Conservation (phyloP, 495 filamentous ascomycete species). For the Penicillium turbatum region DNA sequence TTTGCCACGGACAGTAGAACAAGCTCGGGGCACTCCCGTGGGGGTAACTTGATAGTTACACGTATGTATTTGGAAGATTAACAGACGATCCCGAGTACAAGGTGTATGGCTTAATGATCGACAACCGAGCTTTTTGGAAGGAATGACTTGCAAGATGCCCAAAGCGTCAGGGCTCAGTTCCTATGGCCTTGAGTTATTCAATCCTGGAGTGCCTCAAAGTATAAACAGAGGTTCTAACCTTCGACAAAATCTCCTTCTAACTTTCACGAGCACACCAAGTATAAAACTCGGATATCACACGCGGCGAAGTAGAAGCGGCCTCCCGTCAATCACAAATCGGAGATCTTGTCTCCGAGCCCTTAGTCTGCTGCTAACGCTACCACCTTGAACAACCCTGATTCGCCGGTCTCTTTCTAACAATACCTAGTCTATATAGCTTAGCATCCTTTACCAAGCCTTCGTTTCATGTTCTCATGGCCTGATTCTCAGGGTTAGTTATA, state of each 20-base stretch:
- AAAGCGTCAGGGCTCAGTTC: not conserved
- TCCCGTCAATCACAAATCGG: conserved; percentile 9
- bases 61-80: too few relatives aligned
- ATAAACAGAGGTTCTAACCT: conserved; percentile 8
- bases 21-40: too few relatives aligned
- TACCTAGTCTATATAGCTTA: not conserved
- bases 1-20: not conserved
- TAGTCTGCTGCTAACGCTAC: conserved; percentile 16
- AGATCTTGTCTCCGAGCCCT: conserved; percentile 7
- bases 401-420: conserved; percentile 5
- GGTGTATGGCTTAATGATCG: not conserved
- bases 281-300: not conserved
- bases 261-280: too few relatives aligned
- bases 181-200: conserved; percentile 2
- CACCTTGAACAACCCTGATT: conserved; percentile 20
- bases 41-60: too few relatives aligned
- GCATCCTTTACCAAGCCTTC: not conserved
- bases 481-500: not conserved
- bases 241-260: not conserved
- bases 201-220: conserved; percentile 13
- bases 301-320: not conserved
- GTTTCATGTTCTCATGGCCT: not conserved
- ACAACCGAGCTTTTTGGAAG: not conserved
- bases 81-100: too few relatives aligned
- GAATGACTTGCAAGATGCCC: not conserved